phyloP scores from a whole-genome alignment of 306 rosid species.

The Ormosia semicastrata region DNA sequence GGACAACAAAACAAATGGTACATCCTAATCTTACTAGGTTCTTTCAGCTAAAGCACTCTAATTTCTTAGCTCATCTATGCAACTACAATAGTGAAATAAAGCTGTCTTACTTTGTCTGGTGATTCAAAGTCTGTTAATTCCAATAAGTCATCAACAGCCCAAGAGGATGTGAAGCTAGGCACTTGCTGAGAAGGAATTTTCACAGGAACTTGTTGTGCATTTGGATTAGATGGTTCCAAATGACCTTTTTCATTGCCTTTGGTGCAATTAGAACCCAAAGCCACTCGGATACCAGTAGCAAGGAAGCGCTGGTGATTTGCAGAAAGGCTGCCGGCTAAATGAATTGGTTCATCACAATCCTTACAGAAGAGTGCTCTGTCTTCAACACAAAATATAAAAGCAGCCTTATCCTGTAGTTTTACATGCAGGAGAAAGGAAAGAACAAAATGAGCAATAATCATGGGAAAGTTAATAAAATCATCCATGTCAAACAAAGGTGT shows the following conservation, averaged over 20 bases:
- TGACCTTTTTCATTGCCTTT: conserved; percentile 50
- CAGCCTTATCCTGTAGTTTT: conserved; percentile 74
- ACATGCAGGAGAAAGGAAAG: conserved; percentile 3
- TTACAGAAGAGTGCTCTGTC: conserved; percentile 96
- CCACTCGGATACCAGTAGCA: conserved; percentile 91
- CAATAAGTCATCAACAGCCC: conserved; percentile 87
- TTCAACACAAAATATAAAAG: conserved; percentile 95
- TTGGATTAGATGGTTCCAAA: conserved; percentile 69
- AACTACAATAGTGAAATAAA: not conserved
- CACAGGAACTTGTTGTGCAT: conserved; percentile 43
- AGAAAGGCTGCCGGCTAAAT: conserved; percentile 66
- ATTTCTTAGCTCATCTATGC: not conserved
- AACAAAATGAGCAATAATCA: not conserved
- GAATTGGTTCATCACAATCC: conserved; percentile 93
- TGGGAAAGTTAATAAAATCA: conserved; percentile 6
- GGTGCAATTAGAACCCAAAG: conserved; percentile 57
- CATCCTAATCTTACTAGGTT: not conserved
- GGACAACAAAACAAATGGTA: not conserved
- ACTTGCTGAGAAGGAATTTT: conserved; percentile 55
- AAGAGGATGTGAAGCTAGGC: conserved; percentile 58
- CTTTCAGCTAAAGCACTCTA: not conserved
- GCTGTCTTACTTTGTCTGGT: conserved; percentile 57
- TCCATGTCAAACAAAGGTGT: not conserved
- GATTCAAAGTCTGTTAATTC: conserved; percentile 68
- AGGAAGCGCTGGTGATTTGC: conserved; percentile 94